Base-by-base conservation (phyloP, 345 rosid species). In the Salix koriyanagi region DNA sequence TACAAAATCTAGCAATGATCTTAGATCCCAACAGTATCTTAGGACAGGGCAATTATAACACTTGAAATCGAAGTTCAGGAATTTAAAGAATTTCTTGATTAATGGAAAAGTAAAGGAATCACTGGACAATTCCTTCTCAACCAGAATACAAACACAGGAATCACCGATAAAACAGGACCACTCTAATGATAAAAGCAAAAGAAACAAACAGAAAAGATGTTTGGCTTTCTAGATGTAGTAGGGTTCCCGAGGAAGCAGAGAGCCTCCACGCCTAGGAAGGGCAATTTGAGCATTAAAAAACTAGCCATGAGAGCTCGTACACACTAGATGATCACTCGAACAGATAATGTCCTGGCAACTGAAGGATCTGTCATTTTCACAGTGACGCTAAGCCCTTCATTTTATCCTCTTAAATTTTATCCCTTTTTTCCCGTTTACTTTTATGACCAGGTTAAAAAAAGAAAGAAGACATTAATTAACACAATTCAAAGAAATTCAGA, bases 171-270 rank as follows among this genome's bases (percentile, higher is more conserved):
- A 73, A 68, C 64, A 42, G 80, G 85, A 70, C 81, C 77, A 42
- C 65, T 10, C 77, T 75, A 70, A 56, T 71, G 83, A 80, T 70
- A 76, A 86, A 85, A 86, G 87, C 84, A 58, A 83, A 83, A 82
- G 84, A 46, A 50, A 60, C 10, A 25, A 65, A 46, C 16, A 64
- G 25, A 67, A 87, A 86, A 84, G 88, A 80, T 62, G 73, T 74
- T 58, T 81, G 82, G 89, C 89, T 84, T 83, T 83, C 70, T 75
- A 54, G 72, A 65, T 67, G 25, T 8, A 15, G 70, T 41, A 69
- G 62, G 56, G 77, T 60, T 79, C 78, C 76, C 70, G 75, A 67
- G 70, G 71, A 75, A 39, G 25, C 68, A 67, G 9, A 42, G 23
- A 34, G 77, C 68, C 79, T 82, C 84, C 90, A 82, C 83, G 87